Base-by-base conservation (phyloP, 2,329 filamentous ascomycete species). In the Colletotrichum truncatum region DNA sequence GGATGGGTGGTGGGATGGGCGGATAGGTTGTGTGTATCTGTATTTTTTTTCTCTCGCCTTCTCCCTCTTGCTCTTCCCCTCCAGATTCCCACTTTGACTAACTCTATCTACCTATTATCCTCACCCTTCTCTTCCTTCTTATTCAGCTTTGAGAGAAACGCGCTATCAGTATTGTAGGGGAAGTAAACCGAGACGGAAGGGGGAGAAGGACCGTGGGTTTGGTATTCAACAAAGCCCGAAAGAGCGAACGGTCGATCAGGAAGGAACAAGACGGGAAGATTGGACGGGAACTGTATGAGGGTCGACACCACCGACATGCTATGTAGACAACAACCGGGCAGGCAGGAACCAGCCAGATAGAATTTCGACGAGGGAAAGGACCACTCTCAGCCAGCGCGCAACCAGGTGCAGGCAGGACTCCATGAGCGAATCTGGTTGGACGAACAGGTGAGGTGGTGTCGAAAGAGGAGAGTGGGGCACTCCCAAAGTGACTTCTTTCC, bases 381-480 rank as follows among this genome's bases (percentile, higher is more conserved):
- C 25, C 23, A 30, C 10, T 26, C 23, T 48, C 14, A 25, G 12
- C 25, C 26, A 4, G 25, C 25, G 46, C n/a, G n/a, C n/a, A n/a
- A 30, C 45, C 45, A 49, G 45, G 45, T 18, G 23, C 45, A 26
- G 21, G 30, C 48, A 54, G 34, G 34, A 30, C 38, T 21, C 25
- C 21, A 41, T 21, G 28, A 41, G 23, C 25, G 45, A 32, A 52
- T 30, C 16, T 18, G 25, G 41, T 57, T 62, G 51, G 53, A 11
- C 34, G 18, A 48, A n/a, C 7, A 36, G 46, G 43, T 36, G 36
- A 45, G 36, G 36, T 59, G 28, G 45, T 55, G 56, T 61, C 48
- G 41, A 62, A 62, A 65, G 49, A 61, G 48, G 62, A 65, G 62
- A 62, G 62, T 65, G 62, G 62, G 25, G 43, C 16, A 32, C 23